Base-by-base conservation (phyloP, 257 asterid genomes). In the Nicotiana knightiana region DNA sequence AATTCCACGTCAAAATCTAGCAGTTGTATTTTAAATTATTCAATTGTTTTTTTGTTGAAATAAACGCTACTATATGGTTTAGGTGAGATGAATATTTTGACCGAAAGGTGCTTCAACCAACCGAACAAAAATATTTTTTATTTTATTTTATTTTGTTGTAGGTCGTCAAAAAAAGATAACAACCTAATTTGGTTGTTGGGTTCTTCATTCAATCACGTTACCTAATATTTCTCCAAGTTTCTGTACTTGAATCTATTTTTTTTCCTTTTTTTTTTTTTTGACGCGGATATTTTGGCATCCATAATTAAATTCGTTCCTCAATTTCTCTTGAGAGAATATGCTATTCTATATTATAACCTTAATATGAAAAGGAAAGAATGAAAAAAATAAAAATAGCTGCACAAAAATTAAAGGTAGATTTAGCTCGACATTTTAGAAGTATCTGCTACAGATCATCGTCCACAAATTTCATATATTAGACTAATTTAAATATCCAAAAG, bases 121-220 rank as follows among this genome's bases (percentile, higher is more conserved):
- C 0, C 24, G 24, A 21, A 21, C 24, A 21, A 21, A 21, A 21
- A 21, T 21, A 21, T 21, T 21, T 21, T 21, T 21, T 21, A 21
- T 62, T 68, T 10, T 18, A 21, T 18, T 5, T 39, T 68, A n/a
- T n/a, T 13, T 70, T 70, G 11, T 43, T 70, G 77, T 10, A 3
- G 11, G n/a, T 12, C 13, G 2, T 70, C 76, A 1, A 37, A 39
- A 71, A 21, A 21, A 21, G 59, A 11, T 21, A 43, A 71, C 21
- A 71, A 46, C 78, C 59, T 71, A 71, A 21, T 12, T 46, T 46
- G 78, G 78, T 46, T 46, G 78, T 71, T 71, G 78, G 77, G 46
- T 21, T 61, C 46, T 71, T 21, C 1, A 46, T 71, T 71, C 13
- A 16, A 70, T 28, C 35, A 0, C 13, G 24, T 9, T 4, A 37